A percentile compares a stretch with the other conserved stretches of the same genome.
Evolutionary conservation across 805 yeast species (phyloP).

Genomic region (Wickerhamiella azymoides): DNA sequence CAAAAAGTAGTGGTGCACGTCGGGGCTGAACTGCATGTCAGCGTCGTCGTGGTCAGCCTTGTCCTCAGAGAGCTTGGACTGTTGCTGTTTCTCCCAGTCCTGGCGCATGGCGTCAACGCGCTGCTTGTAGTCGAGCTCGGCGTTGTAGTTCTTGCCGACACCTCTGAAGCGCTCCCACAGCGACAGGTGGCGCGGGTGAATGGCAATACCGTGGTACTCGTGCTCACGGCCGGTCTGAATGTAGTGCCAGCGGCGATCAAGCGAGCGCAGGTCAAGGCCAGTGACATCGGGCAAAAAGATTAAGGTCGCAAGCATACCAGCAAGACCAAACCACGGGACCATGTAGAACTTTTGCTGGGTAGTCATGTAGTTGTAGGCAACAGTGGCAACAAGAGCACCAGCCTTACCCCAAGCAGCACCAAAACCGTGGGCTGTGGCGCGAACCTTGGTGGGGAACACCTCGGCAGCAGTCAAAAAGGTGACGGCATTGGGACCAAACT

Average conservation of each 20-base stretch:
- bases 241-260: slow-evolving; percentile 27
- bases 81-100: slow-evolving; percentile 27
- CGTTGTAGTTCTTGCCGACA: slow-evolving; percentile 25
- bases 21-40: slow-evolving; percentile 18
- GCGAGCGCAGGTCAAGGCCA: slow-evolving; percentile 27
- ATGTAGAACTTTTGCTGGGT: slow-evolving; percentile 25
- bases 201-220: slow-evolving; percentile 30
- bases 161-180: slow-evolving; percentile 26
- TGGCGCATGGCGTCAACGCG: slow-evolving; percentile 26
- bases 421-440: slow-evolving; percentile 55
- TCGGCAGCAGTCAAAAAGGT: slow-evolving; percentile 54
- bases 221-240: slow-evolving; percentile 24
- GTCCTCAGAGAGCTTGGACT: slow-evolving; percentile 13
- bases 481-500: slow-evolving; percentile 53
- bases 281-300: slow-evolving; percentile 28
- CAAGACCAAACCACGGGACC: slow-evolving; percentile 29
- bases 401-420: slow-evolving; percentile 53
- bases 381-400: slow-evolving; percentile 47
- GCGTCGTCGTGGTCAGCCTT: slow-evolving; percentile 16
- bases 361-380: slow-evolving; percentile 26
- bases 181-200: slow-evolving; percentile 26
- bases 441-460: slow-evolving; percentile 49
- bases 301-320: slow-evolving; percentile 25
- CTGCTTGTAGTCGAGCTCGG: slow-evolving; percentile 28
- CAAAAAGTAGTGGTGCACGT: slow-evolving; percentile 26